Evolutionary conservation across 2,329 filamentous ascomycete genomes (phyloP).

Genomic region (Penicillium corylophilum): DNA sequence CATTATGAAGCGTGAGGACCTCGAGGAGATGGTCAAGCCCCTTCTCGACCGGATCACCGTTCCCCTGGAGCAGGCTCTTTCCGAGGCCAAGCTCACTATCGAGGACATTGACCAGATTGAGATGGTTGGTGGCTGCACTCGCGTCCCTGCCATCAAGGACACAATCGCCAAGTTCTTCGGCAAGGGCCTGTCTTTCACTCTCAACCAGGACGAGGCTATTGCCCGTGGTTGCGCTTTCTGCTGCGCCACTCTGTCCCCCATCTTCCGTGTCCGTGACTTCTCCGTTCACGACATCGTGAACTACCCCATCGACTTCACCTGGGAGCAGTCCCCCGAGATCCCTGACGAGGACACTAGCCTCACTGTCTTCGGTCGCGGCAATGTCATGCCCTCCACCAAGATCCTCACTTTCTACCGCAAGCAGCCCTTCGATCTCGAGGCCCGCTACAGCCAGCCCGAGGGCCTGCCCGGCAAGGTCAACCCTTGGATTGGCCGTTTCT

Average conservation of each 20-base stretch:
- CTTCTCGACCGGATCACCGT: constrained; percentile 69
- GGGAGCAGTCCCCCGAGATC: constrained; percentile 98
- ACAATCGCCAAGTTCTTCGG: constrained; percentile 86
- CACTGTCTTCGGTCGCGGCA: constrained; percentile 96
- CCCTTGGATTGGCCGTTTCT: constrained; percentile 96
- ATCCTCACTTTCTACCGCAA: constrained; percentile 99
- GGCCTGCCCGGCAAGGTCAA: constrained; percentile 83
- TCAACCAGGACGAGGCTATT: constrained; percentile 97
- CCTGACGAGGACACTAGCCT: constrained; percentile 97
- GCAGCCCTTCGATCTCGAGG: constrained; percentile 94
- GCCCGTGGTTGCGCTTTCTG: constrained; percentile 95
- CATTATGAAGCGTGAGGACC: constrained; percentile 89
- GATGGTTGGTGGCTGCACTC: constrained; percentile 90
- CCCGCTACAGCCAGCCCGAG: constrained; percentile 85
- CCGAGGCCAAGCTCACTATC: constrained; percentile 85
- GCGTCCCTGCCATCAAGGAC: constrained; percentile 90
- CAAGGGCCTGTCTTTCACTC: constrained; percentile 89
- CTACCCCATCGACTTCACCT: constrained; percentile 97
- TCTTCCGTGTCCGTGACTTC: constrained; percentile 98
- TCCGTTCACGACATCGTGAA: constrained; percentile 94
- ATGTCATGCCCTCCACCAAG: constrained; percentile 96
- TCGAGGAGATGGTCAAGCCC: constrained; percentile 86
- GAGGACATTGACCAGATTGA: constrained; percentile 94
- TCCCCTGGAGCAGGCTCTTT: constrained; percentile 85
- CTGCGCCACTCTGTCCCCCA: constrained; percentile 94